Evolutionary conservation across 371 early-diverging fungal genomes (phyloP).

Genomic region (Mortierella sp.): DNA sequence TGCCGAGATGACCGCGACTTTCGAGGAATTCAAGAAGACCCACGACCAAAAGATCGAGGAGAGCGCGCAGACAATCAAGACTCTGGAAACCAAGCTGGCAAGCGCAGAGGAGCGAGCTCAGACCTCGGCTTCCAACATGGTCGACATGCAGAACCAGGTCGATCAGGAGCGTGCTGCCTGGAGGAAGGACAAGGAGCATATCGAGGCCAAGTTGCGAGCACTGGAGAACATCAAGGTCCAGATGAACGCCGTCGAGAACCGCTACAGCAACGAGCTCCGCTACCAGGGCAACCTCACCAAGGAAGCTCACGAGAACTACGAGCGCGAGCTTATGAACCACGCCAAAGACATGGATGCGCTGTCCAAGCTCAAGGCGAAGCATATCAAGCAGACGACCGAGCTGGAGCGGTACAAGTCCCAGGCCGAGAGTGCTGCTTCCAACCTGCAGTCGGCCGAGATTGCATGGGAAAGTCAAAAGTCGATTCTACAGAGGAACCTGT

Average conservation of each 20-base stretch:
- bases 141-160: conserved; percentile 62
- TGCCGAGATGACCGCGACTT: conserved; percentile 59
- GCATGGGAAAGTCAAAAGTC: conserved; percentile 63
- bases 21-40: conserved; percentile 61
- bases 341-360: conserved; percentile 64
- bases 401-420: conserved; percentile 24
- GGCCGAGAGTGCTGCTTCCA: conserved; percentile 56
- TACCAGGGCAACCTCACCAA: conserved; percentile 54
- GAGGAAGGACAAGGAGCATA: conserved; percentile 51
- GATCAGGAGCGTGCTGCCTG: conserved; percentile 60
- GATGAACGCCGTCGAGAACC: conserved; percentile 33
- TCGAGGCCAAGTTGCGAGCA: conserved; percentile 59
- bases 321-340: conserved; percentile 68
- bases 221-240: conserved; percentile 57
- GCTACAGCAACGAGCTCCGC: conserved; percentile 56
- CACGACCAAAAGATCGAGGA: conserved; percentile 55
- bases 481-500: conserved; percentile 61
- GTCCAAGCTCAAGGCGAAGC: conserved; percentile 45
- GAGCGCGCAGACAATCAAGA: conserved; percentile 33
- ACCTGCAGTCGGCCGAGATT: conserved; percentile 55
- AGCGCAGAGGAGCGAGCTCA: conserved; percentile 57
- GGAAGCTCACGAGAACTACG: conserved; percentile 66
- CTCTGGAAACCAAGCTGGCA: conserved; percentile 51
- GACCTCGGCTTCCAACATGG: conserved; percentile 56
- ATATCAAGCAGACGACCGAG: conserved; percentile 29